Percentiles rank a stretch among this genome's conserved stretches.
These are phyloP conservation scores for Ustanciosporium gigantosporum DNA, from an alignment of 1,284 basidiomycete genomes.

Conservation along the genomic window DNA sequence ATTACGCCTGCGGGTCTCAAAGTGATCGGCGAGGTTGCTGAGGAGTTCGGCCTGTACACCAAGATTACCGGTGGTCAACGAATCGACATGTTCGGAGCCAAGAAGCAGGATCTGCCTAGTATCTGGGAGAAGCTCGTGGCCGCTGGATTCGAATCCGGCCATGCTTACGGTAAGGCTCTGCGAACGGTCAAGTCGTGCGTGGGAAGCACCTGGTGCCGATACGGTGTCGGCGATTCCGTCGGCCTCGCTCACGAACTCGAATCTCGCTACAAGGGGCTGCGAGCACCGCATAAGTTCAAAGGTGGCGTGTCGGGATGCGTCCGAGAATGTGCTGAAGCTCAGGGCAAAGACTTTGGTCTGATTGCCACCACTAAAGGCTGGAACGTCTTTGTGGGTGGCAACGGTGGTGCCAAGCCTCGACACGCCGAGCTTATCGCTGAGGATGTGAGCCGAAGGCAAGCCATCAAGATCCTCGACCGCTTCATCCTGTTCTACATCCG, in stretches of 20 bases:
- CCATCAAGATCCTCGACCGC: constrained; percentile 71
- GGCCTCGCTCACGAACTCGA: constrained; percentile 75
- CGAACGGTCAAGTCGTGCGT: constrained; percentile 70
- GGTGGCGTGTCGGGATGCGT: constrained; percentile 74
- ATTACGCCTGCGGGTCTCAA: constrained; percentile 73
- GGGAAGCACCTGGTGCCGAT: constrained; percentile 73
- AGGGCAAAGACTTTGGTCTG: constrained; percentile 75
- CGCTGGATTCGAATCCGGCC: constrained; percentile 76
- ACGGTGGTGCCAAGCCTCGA: constrained; percentile 73
- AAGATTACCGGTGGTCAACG: constrained; percentile 65
- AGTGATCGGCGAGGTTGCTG: constrained; percentile 71
- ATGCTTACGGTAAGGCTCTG: constrained; percentile 71
- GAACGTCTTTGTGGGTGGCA: constrained; percentile 73
- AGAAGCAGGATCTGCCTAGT: constrained; percentile 73
- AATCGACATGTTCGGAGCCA: constrained; percentile 75
- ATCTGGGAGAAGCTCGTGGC: constrained; percentile 74
- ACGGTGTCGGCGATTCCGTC: constrained; percentile 76
- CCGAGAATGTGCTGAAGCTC: constrained; percentile 67
- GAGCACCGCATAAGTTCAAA: constrained; percentile 74
- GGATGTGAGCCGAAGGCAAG: constrained; percentile 47
- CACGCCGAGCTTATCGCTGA: constrained; percentile 67
- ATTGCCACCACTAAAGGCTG: constrained; percentile 73
- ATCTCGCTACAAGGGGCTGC: constrained; percentile 73
- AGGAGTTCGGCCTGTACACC: constrained; percentile 71
- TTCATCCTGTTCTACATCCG: constrained; percentile 73